Base-by-base conservation (phyloP, 225 moss, liverwort and hornwort genomes). In the Marchantia paleacea region DNA sequence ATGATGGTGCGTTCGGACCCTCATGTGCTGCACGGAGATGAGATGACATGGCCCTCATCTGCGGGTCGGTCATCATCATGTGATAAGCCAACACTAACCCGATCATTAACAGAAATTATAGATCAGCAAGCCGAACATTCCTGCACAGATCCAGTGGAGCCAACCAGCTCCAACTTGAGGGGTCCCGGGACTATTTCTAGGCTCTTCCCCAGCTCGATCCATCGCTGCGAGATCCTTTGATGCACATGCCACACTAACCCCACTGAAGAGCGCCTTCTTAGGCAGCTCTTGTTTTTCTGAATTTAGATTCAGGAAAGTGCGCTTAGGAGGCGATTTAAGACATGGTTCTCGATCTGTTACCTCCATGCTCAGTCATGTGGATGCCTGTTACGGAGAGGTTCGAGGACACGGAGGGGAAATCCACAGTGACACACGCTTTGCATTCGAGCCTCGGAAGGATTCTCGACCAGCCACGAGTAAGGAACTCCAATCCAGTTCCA, bases 341-440 rank as follows among this genome's bases (percentile, higher is more conserved):
- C 5, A 5, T 39, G 39, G 39, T 39, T 39, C 39, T 39, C 39
- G 39, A 39, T 39, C 39, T 39, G 3, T 39, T 39, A 39, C 5
- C 39, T 39, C 39, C 39, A 39, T 39, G 39, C 39, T 39, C 39
- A 39, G 39, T 2, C 39, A 39, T 39, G 39, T 39, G 39, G 39
- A 39, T 39, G 39, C 39, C 39, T 39, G 39, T 5, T 39, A 5
- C 39, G 39, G 2, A 39, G 39, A 39, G 39, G 2, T 2, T 39
- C 39, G 39, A 39, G 39, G n/a, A 62, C 62, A 30, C 11, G 65
- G 65, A 65, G 65, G 26, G 19, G 5, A 20, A 0, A 2, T 31
- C 68, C 30, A 68, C 68, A 68, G 68, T 68, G 68, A 68, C 68
- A 68, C 68, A 68, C 68, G 68, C 13, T 68, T 68, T 68, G 26